Evolutionary conservation across 2,329 filamentous ascomycete species (phyloP).

Genomic region (Decorospora gaudefroyi): DNA sequence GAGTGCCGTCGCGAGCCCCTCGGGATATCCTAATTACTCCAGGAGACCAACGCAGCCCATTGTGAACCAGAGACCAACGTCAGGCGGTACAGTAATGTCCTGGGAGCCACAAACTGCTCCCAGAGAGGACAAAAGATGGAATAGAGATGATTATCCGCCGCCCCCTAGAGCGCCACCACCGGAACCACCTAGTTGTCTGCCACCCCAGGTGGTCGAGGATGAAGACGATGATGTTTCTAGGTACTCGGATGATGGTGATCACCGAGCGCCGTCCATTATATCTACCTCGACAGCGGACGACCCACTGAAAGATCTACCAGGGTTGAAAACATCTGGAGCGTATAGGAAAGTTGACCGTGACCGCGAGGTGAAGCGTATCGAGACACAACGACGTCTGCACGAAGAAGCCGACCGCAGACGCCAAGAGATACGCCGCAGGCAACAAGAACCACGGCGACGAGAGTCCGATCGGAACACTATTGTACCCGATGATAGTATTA

Average conservation of each 20-base stretch:
- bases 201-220: neutral
- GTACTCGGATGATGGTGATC: neutral
- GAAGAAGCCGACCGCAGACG: neutral
- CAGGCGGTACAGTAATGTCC: neutral
- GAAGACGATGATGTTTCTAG: neutral
- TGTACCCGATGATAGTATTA: neutral
- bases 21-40: neutral
- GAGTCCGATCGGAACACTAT: neutral
- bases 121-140: constrained; percentile 6
- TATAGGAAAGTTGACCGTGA: constrained; percentile 5
- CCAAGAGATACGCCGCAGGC: neutral
- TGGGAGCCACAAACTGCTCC: neutral
- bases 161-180: neutral
- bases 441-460: neutral
- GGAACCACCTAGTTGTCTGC: neutral
- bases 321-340: neutral
- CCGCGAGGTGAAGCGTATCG: neutral
- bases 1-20: neutral
- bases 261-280: neutral
- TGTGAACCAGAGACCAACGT: neutral
- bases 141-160: neutral
- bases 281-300: neutral
- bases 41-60: neutral
- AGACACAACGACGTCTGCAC: neutral
- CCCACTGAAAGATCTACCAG: neutral